Conservation (phyloP, 139 green algal genomes). For the Limnomonas spitsbergensis region DNA sequence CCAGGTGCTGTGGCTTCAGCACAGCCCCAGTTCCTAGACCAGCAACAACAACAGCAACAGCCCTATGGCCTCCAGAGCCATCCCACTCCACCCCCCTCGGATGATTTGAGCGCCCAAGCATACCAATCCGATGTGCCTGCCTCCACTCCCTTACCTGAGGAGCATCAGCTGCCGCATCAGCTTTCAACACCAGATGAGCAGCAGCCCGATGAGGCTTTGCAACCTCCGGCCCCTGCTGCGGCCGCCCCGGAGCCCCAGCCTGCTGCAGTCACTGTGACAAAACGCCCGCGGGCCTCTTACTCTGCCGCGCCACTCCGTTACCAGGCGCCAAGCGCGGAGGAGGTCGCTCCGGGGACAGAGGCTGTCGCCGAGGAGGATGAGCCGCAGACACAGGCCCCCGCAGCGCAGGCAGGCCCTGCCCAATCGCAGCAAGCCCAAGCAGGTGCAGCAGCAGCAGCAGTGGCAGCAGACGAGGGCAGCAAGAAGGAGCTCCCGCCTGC, state of each 20-base stretch:
- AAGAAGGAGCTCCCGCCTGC: constrained; percentile 54
- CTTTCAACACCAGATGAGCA: no score
- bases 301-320: constrained; percentile 18
- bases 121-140: no score
- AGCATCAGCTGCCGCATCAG: no score
- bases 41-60: no score
- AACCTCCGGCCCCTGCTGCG: not conserved
- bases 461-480: not conserved
- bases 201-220: no score
- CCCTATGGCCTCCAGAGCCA: no score
- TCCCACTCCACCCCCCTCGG: no score
- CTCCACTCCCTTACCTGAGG: no score
- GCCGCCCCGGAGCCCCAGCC: constrained; percentile 20
- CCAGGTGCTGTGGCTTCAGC: no score
- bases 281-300: constrained; percentile 14
- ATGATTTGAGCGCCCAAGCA: no score
- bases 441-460: not conserved
- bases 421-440: not conserved
- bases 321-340: not conserved
- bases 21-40: no score
- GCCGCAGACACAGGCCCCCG: not conserved
- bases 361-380: not conserved
- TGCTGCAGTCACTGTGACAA: constrained; percentile 8
- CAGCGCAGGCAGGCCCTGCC: not conserved
- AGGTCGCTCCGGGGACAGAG: constrained; percentile 14